These are phyloP conservation scores for Chlorella sp. DNA, from an alignment of 139 green algal species.

Conservation along the genomic window DNA sequence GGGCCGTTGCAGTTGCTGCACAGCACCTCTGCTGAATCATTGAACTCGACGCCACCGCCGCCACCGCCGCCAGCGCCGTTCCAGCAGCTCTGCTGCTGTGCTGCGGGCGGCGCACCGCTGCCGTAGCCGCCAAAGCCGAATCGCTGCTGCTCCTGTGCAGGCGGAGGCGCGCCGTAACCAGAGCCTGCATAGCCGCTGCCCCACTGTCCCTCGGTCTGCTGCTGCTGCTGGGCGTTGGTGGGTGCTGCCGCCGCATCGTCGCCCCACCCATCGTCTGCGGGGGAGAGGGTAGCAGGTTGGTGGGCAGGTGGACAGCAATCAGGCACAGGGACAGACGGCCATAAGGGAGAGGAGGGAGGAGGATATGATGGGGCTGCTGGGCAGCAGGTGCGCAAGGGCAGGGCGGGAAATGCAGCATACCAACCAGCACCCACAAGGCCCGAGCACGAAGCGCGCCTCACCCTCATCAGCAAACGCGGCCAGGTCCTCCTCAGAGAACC, in stretches of 20 bases:
- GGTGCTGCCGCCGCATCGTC: not conserved
- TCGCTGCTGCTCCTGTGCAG: not conserved
- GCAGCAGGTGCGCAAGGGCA: too few species aligned
- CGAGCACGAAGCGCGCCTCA: not conserved
- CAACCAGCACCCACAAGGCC: not conserved
- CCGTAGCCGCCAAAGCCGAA: not conserved
- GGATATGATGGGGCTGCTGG: too few species aligned
- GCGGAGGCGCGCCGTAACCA: not conserved
- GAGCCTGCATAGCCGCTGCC: not conserved
- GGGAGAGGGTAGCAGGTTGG: not conserved
- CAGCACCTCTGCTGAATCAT: not conserved
- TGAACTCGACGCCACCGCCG: not conserved
- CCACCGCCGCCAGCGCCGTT: too few species aligned
- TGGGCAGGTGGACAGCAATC: too few species aligned
- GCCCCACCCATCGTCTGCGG: slow-evolving; percentile 8
- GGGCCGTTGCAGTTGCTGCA: not conserved
- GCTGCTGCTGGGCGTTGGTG: not conserved
- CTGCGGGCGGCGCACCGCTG: not conserved
- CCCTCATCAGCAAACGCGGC: not conserved
- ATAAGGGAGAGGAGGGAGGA: too few species aligned
- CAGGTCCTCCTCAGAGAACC: not conserved
- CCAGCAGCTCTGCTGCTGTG: not conserved
- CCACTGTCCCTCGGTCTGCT: too few species aligned
- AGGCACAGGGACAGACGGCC: not conserved
- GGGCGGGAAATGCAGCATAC: not conserved